A percentile compares a stretch with the other conserved stretches of the same genome.
Conservation (phyloP, 768 basidiomycete genomes). For the Podaxis mareebaensis region DNA sequence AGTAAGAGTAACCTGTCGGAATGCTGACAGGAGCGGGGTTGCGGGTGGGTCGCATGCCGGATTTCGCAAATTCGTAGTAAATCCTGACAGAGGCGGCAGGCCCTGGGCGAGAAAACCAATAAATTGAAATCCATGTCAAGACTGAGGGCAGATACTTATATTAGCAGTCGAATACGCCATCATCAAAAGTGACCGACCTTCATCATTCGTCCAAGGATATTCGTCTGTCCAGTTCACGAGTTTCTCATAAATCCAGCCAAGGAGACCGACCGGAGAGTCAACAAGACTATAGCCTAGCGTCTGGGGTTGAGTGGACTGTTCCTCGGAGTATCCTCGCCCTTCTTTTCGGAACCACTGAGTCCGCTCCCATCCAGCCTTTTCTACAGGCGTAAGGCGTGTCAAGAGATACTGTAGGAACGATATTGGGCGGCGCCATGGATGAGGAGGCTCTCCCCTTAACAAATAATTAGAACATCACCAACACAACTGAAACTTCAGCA, state of each 20-base stretch:
- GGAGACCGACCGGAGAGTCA: slow-evolving; percentile 57
- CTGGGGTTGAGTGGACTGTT: slow-evolving; percentile 50
- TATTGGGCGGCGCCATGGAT: slow-evolving; percentile 25
- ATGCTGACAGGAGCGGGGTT: slow-evolving; percentile 25
- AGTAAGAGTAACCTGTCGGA: slow-evolving; percentile 51
- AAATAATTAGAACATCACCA: not conserved
- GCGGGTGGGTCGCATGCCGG: slow-evolving; percentile 10
- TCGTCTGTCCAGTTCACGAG: slow-evolving; percentile 45
- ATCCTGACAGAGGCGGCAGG: slow-evolving; percentile 59
- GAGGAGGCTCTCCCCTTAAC: slow-evolving; percentile 23
- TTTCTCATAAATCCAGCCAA: slow-evolving; percentile 57
- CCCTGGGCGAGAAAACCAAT: slow-evolving; percentile 57
- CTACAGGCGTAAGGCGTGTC: slow-evolving; percentile 29
- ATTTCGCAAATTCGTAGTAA: slow-evolving; percentile 49
- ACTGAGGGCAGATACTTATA: slow-evolving; percentile 31
- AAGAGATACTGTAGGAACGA: slow-evolving; percentile 28
- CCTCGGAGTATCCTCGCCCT: slow-evolving; percentile 36
- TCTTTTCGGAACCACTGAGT: slow-evolving; percentile 28
- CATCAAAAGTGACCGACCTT: slow-evolving; percentile 31
- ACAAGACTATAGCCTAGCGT: slow-evolving; percentile 54
- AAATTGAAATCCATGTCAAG: slow-evolving; percentile 59
- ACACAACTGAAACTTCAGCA: not conserved
- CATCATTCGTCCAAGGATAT: slow-evolving; percentile 59
- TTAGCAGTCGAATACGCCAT: not conserved
- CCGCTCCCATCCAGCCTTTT: slow-evolving; percentile 34